Evolutionary conservation across 192 early-diverging fungal species (phyloP), one percentile per base, ranked within the genome.

Genomic region (Coemansia sp.): DNA sequence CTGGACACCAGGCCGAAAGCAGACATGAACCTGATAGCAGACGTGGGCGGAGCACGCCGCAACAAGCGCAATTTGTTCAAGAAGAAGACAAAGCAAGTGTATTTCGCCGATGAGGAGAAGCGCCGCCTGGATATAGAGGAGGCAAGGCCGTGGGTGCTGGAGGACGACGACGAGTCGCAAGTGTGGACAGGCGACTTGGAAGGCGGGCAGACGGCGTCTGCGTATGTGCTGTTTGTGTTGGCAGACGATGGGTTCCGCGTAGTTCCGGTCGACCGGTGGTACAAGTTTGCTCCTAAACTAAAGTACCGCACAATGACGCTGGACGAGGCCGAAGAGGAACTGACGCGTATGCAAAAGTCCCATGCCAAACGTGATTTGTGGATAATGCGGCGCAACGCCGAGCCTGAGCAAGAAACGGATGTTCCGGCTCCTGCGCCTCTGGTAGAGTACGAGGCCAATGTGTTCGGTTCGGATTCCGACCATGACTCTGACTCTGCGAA

Each of bases 41-140:
- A 90, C 2, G 80, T 83, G 54, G 90, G 90, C 21, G 87, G 89
- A 2, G 91, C 90, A 39, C 85, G 84, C 9, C 83, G 88, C 17
- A 91, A 92, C 69, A 89, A 88, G 56, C 83, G 90, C 67, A 90
- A 88, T 63, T 53, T 92, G 45, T 92, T 92, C 61, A 91, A 91
- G 69, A 91, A 90, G 69, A 83, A 86, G 8, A 93, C 91, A n/a
- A 86, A 84, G 50, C 91, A 93, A 70, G 85, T 93, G 22, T 90
- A 80, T 53, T 74, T 91, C 55, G 89, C 90, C 27, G 84, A 90
- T 61, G 89, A 91, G 65, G 86, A 89, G 21, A 85, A 83, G 57
- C 87, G 90, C 19, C 82, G 88, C 26, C 62, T 91, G 49, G 86
- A 87, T 39, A 88, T 89, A 49, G 87, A 89, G 69, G 91, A 93